Evolutionary conservation across 345 rosid species (phyloP).

Genomic region (Excoecaria agallocha): DNA sequence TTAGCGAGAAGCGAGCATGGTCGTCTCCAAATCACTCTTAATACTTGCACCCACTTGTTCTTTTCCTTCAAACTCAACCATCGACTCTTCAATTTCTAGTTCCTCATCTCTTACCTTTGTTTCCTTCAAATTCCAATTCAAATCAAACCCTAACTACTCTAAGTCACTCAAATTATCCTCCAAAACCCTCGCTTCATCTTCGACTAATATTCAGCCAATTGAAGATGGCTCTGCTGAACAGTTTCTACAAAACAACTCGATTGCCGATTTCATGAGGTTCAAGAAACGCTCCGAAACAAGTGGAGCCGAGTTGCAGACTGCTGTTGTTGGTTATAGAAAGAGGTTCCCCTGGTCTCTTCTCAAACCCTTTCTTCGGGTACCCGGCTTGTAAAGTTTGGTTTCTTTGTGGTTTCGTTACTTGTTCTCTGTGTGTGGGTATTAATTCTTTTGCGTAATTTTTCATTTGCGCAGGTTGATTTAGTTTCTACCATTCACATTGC

Average conservation of each 20-base stretch:
- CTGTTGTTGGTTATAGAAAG: constrained; percentile 74
- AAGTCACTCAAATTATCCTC: background rate
- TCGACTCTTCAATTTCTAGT: background rate
- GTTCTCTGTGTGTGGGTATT: background rate
- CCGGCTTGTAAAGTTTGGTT: background rate
- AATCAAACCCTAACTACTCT: background rate
- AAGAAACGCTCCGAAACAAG: constrained; percentile 38
- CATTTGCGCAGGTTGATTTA: constrained; percentile 73
- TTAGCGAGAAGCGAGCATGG: constrained; percentile 14
- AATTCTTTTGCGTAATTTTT: background rate
- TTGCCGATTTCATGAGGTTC: constrained; percentile 86
- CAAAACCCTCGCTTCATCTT: constrained; percentile 14
- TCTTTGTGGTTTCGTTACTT: background rate
- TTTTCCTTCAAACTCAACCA: background rate
- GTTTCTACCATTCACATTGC: constrained; percentile 92
- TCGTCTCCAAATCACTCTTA: constrained; percentile 6
- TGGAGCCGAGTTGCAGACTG: constrained; percentile 71
- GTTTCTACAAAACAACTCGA: constrained; percentile 55
- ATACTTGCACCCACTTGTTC: constrained; percentile 7
- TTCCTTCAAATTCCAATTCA: background rate
- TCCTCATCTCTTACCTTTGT: background rate
- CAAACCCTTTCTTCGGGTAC: constrained; percentile 72
- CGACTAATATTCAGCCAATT: constrained; percentile 12
- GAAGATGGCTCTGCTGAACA: constrained; percentile 52
- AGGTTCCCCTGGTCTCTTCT: constrained; percentile 82